Evolutionary conservation across 768 basidiomycete species (phyloP).

Genomic region (Boletus edulis): DNA sequence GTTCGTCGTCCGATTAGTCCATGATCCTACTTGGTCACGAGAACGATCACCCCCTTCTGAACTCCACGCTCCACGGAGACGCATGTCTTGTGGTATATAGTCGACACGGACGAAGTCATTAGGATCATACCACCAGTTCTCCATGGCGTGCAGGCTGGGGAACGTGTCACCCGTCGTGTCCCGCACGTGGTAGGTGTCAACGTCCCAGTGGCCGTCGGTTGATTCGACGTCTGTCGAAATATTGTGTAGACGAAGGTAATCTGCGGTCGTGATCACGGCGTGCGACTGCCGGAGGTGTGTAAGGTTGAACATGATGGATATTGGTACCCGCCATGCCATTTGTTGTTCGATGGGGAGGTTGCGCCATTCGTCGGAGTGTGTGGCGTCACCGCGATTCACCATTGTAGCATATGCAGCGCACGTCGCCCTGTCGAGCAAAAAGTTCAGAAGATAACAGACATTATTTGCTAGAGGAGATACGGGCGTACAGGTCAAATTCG

Average conservation of each 20-base stretch:
- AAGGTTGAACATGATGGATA: slow-evolving; percentile 43
- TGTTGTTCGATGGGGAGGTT: slow-evolving; percentile 35
- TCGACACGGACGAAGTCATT: slow-evolving; percentile 36
- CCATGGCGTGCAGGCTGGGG: slow-evolving; percentile 33
- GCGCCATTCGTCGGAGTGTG: slow-evolving; percentile 40
- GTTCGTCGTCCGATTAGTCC: slow-evolving; percentile 10
- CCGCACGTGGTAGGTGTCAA: slow-evolving; percentile 32
- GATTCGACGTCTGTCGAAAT: slow-evolving; percentile 33
- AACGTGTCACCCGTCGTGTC: slow-evolving; percentile 9
- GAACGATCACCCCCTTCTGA: slow-evolving; percentile 10
- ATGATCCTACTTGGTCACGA: slow-evolving; percentile 18
- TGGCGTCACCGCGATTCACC: slow-evolving; percentile 46
- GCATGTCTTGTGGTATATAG: slow-evolving; percentile 31
- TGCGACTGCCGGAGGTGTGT: slow-evolving; percentile 36
- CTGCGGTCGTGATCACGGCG: slow-evolving; percentile 38
- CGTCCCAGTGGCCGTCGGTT: slow-evolving; percentile 37
- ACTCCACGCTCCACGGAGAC: slow-evolving; percentile 32
- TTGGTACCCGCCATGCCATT: slow-evolving; percentile 36
- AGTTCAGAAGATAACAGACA: neutral
- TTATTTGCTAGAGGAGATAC: neutral
- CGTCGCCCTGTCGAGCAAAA: slow-evolving; percentile 21
- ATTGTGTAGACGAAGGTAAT: slow-evolving; percentile 42
- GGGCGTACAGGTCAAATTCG: slow-evolving; percentile 34
- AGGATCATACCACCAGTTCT: slow-evolving; percentile 40
- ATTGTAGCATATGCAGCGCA: slow-evolving; percentile 41